A percentile compares a stretch with the other conserved stretches of the same genome.
Conservation (phyloP, 108 stramenopile genomes). For the Seminavis robusta region DNA sequence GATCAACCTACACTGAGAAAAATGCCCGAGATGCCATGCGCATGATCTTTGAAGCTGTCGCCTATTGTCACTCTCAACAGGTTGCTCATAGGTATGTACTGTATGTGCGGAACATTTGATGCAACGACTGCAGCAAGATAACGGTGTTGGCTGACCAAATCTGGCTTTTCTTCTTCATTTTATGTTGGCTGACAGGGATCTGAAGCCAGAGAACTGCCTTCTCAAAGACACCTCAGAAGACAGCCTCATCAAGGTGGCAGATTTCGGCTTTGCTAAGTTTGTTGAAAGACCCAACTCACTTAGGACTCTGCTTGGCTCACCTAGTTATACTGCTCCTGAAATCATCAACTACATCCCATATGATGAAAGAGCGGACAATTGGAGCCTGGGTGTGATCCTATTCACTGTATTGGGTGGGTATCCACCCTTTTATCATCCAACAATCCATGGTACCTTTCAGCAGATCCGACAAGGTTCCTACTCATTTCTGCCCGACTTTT, state of each 20-base stretch:
- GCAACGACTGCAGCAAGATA: too few relatives aligned
- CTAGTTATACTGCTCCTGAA: constrained; percentile 88
- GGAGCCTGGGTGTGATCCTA: constrained; percentile 91
- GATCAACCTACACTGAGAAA: constrained; percentile 78
- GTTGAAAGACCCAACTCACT: constrained; percentile 49
- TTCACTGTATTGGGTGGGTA: constrained; percentile 91
- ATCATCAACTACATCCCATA: constrained; percentile 54
- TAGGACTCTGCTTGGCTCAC: constrained; percentile 63
- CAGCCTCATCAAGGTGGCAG: constrained; percentile 90
- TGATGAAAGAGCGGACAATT: constrained; percentile 79
- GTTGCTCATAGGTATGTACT: constrained; percentile 80
- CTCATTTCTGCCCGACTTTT: constrained; percentile 63
- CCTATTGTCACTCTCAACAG: constrained; percentile 63
- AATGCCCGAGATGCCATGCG: constrained; percentile 81
- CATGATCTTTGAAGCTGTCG: constrained; percentile 76
- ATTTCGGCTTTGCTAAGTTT: constrained; percentile 96
- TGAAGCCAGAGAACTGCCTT: constrained; percentile 89
- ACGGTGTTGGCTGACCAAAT: too few relatives aligned
- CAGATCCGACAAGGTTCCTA: constrained; percentile 57
- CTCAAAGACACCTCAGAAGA: constrained; percentile 73
- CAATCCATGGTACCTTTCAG: constrained; percentile 46
- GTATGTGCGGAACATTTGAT: too few relatives aligned
- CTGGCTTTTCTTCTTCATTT: too few relatives aligned
- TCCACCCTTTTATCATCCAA: constrained; percentile 80
- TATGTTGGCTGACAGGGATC: constrained; percentile 88